Conservation (phyloP, 352 stramenopile species). For the Plasmopara halstedii region DNA sequence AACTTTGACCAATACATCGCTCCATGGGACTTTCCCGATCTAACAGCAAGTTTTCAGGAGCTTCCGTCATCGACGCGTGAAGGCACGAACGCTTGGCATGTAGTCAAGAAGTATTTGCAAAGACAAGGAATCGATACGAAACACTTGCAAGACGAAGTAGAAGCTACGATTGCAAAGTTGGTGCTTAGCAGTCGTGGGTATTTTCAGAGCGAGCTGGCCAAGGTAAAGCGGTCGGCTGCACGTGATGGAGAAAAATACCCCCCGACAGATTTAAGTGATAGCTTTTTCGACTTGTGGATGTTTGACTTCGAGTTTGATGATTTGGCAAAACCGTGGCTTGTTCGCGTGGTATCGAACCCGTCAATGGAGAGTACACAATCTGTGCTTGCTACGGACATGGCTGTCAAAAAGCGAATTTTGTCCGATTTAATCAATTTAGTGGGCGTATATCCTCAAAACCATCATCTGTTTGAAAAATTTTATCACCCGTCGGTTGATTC, state of each 20-base stretch:
- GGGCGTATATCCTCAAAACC: constrained; percentile 53
- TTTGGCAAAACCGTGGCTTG: constrained; percentile 91
- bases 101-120: constrained; percentile 60
- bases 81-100: constrained; percentile 59
- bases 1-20: constrained; percentile 62
- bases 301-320: constrained; percentile 96
- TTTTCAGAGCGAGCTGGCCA: constrained; percentile 37
- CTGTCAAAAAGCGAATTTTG: constrained; percentile 55
- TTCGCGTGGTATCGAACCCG: constrained; percentile 75
- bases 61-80: constrained; percentile 40
- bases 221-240: constrained; percentile 35
- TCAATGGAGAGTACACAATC: constrained; percentile 43
- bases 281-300: constrained; percentile 93
- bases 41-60: constrained; percentile 54
- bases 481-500: constrained; percentile 31
- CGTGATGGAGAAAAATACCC: constrained; percentile 17
- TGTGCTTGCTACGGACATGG: constrained; percentile 56
- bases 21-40: constrained; percentile 64
- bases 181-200: constrained; percentile 50
- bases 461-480: constrained; percentile 51
- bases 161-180: constrained; percentile 51
- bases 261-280: constrained; percentile 38
- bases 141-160: constrained; percentile 54
- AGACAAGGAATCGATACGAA: constrained; percentile 52
- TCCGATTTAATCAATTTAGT: constrained; percentile 64